Evolutionary conservation across 257 asterid genomes (phyloP).

Genomic region (Coffea eugenioides): DNA sequence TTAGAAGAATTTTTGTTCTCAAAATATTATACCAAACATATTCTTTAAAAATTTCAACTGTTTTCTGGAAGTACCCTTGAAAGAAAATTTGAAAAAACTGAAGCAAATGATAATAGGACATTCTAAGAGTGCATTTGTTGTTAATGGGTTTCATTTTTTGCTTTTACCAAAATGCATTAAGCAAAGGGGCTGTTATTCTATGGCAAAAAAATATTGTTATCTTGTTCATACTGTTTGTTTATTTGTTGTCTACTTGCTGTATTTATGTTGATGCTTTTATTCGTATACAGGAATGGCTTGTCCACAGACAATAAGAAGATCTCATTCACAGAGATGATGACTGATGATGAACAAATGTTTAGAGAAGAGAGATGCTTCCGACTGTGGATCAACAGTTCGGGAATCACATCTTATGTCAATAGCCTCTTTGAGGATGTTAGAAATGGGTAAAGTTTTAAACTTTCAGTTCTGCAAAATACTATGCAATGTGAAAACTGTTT

Average conservation of each 20-base stretch:
- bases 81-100: not conserved
- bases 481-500: not conserved
- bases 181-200: not conserved
- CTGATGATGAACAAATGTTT: conserved; percentile 87
- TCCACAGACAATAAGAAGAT: conserved; percentile 79
- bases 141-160: not conserved
- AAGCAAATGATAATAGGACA: not conserved
- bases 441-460: conserved; percentile 65
- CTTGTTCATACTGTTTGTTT: not conserved
- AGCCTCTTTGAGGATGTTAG: conserved; percentile 93
- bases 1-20: not conserved
- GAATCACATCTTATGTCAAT: conserved; percentile 73
- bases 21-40: not conserved
- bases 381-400: conserved; percentile 95
- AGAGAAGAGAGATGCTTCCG: conserved; percentile 99
- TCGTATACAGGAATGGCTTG: conserved; percentile 76
- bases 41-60: not conserved
- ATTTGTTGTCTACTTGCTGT: too few relatives aligned
- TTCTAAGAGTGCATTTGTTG: not conserved
- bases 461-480: not conserved
- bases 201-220: not conserved
- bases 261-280: not conserved
- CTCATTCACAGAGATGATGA: conserved; percentile 93
- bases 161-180: not conserved
- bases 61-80: not conserved